Evolutionary conservation across 768 basidiomycete genomes (phyloP), one percentile per base, ranked within the genome.

Genomic region (Suillus decipiens): DNA sequence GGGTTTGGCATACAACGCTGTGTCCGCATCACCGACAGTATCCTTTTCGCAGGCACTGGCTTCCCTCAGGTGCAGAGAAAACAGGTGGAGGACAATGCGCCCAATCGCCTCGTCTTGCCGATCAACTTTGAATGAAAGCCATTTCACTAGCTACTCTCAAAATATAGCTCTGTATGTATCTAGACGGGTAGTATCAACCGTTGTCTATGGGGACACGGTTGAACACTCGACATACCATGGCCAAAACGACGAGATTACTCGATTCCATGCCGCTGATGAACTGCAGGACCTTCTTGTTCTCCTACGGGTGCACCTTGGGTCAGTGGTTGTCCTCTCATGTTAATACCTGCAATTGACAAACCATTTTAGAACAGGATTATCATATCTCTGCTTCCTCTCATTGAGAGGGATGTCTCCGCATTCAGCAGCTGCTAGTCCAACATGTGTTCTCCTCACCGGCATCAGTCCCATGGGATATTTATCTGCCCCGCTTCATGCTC

Each of bases 1-100:
- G 17, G 31, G 31, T 11, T 4, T 51, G 9, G 31, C 33, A 31
- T 51, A 33, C 17, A 33, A 51, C 19, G 17, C 50, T 11, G 50
- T 31, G 5, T 51, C 50, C 17, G 50, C 50, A 33, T 51, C 50
- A 51, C 28, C 10, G 10, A 51, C 19, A 2, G 10, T 33, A 10
- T 53, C 31, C 19, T 33, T 53, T n/a, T 19, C 51, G 10, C 51
- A 33, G 5, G 51, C 31, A 5, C 31, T 53, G 11, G 31, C 51
- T 33, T 53, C 51, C 51, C 31, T 53, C 33, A 33, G 51, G 31
- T 53, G 51, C 10, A 53, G 31, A 1, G 33, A 53, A 53, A 33
- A 33, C 17, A 51, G 50, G 28, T 51, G 50, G 50, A 53, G 51
- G 33, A 53, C 51, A 11, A 53, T 53, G 31, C 51, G 51, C 10